Base-by-base conservation (phyloP, 495 filamentous ascomycete species). In the Podospora bellae-mahoneyi region DNA sequence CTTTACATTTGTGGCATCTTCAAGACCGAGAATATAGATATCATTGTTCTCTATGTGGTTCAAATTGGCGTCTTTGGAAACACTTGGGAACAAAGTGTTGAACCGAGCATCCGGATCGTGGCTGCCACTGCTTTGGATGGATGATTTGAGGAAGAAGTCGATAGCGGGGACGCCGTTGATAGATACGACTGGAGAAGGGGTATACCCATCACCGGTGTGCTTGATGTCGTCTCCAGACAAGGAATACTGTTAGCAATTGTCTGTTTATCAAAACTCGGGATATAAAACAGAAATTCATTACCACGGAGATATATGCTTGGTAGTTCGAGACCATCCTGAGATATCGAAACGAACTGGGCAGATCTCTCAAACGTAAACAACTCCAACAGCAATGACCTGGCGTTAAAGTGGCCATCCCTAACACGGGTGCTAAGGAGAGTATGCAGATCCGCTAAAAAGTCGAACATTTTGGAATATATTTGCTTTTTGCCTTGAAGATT, bases 371-470 rank as follows among this genome's bases (percentile, higher is more conserved):
- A 72, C 4, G 60, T 66, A 15, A 74, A 69, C 64, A 74, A 59
- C 39, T 71, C n/a, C 9, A 70, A 19, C 15, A 74, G 30, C 28
- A 62, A 19, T 0, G 53, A 66, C 23, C 15, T 34, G 15, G 64
- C 59, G 2, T 3, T 15, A 23, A 74, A 72, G 48, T 74, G 73
- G 3, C 16, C 27, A 28, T 74, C 73, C 39, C 70, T 60, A 7
- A 60, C 48, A 5, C 70, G 64, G 2, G 65, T 59, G 13, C 18
- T 18, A 1, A 56, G 23, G 3, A 72, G 55, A 3, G n/a, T 64
- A 39, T 69, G 53, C 1, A 74, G 28, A 9, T 82, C 83, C 3
- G 78, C 59, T 19, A 85, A 78, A 67, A 85, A 85, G 5, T 85
- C 81, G 65, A 81, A 85, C 71, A 55, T 78, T 84, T 6, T 62